Base-by-base conservation (phyloP, 306 rosid genomes). In the Sechiopsis laciniata region DNA sequence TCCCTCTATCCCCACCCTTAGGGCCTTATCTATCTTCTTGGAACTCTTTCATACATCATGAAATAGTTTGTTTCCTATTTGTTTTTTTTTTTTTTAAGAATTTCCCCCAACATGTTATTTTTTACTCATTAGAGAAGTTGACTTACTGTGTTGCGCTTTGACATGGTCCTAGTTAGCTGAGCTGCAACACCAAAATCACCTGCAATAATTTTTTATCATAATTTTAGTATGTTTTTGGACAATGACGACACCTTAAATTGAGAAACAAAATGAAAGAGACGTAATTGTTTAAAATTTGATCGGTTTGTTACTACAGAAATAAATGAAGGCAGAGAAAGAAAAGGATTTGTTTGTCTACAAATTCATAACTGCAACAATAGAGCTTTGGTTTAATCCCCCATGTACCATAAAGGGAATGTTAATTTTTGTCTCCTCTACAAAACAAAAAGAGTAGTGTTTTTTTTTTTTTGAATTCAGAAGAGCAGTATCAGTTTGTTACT, bases 111-210 rank as follows among this genome's bases (percentile, higher is more conserved):
- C 54, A 65, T 65, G 54, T 10, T 42, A 42, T 6, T 10, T 42
- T 64, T 12, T 42, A 66, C 72, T 66, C 55, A 17, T 16, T 69
- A 71, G 19, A 26, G 17, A 40, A 50, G 65, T 75, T 55, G 56
- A 72, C 78, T 58, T 94, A 94, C 99, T 82, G 99, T 91, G 75
- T 94, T 94, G 79, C 99, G 97, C 91, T 94, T 94, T 73, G 99
- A 94, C 99, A 94, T 94, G 75, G 99, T 94, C 89, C 99, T 86
- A 21, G 99, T 94, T 50, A 94, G 96, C 78, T 94, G 99, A 0
- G 99, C 99, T 52, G 99, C 97, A 83, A 94, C 99, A 72, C 99
- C 99, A 84, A 94, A 94, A 84, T 94, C 99, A 65, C 99, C 99
- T 94, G 92, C 74, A 76, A 86, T 74, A 20, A 77, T 78, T 75